These are phyloP conservation scores for Protomyces pachydermus DNA, from an alignment of 1,139 yeast species.

Conservation along the genomic window DNA sequence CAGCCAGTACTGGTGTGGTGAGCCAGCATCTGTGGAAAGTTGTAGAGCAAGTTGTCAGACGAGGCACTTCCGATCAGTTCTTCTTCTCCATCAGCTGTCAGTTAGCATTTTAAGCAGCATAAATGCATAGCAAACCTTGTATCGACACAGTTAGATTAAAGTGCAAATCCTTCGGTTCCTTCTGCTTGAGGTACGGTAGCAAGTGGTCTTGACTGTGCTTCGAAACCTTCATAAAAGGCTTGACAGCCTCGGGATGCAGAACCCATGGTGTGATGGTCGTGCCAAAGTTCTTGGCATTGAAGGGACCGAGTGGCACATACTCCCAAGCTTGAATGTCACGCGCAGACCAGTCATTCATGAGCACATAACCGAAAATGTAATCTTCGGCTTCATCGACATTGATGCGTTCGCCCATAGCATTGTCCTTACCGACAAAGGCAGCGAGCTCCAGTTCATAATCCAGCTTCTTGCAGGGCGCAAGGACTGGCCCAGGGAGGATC, in stretches of 20 bases:
- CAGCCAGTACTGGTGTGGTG: slow-evolving; percentile 37
- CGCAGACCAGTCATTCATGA: slow-evolving; percentile 38
- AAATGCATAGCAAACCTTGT: not conserved
- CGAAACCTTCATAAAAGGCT: slow-evolving; percentile 27
- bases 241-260: slow-evolving; percentile 35
- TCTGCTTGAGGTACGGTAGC: slow-evolving; percentile 15
- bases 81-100: not conserved
- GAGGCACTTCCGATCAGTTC: not conserved
- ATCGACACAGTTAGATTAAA: not conserved
- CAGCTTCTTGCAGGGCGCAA: slow-evolving; percentile 32
- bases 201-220: not conserved
- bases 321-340: slow-evolving; percentile 38
- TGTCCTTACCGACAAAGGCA: slow-evolving; percentile 34
- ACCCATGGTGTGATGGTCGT: slow-evolving; percentile 37
- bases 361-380: slow-evolving; percentile 36
- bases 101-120: not conserved
- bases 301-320: slow-evolving; percentile 37
- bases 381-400: slow-evolving; percentile 35
- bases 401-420: slow-evolving; percentile 26
- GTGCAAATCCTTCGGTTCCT: not conserved
- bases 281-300: slow-evolving; percentile 36
- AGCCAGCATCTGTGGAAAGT: slow-evolving; percentile 37
- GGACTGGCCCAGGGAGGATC: slow-evolving; percentile 25
- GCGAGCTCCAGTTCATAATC: slow-evolving; percentile 37
- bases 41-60: slow-evolving; percentile 33